Base-by-base conservation (phyloP, 345 rosid species). In the Gossypioides kirkii region DNA sequence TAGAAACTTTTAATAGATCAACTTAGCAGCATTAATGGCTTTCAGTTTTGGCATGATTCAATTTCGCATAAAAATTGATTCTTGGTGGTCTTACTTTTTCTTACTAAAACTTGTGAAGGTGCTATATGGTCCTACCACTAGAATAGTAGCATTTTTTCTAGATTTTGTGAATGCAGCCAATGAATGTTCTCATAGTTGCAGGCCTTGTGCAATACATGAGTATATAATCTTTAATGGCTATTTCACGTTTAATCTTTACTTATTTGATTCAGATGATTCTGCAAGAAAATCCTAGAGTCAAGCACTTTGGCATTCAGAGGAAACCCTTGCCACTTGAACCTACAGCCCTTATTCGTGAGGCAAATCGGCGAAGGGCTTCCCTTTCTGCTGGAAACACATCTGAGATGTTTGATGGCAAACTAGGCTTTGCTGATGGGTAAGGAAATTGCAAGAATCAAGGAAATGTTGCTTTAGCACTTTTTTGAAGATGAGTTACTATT, bases 281-380 rank as follows among this genome's bases (percentile, higher is more conserved):
- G 78, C 98, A 90, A 84, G 85, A 80, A 76, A 86, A 80, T 79
- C 83, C 91, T 42, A 88, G 84, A 79, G 80, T 73, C 73, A 91
- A 87, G 86, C 92, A 86, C 86, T 95, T 95, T 74, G 87, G 91
- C 77, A 92, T 95, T 81, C 96, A 91, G 73, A 87, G 87, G 80
- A 95, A 87, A 80, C 86, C 86, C 62, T 83, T 95, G 86, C 97
- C 99, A 79, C 90, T 95, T 78, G 99, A 95, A 85, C 99, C 99
- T 73, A 86, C 96, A 73, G 86, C 90, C 61, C 91, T 95, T 77
- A 73, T 95, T 78, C 97, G 98, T 18, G 96, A 92, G 85, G 99
- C 99, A 81, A 95, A 95, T 73, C 75, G 97, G 72, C 84, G 96
- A 63, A 89, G 99, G 80, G 99, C 98, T 80, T 92, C 98, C 76